Conservation (phyloP, 2,329 filamentous ascomycete species). For the Hypoxylon sp. region DNA sequence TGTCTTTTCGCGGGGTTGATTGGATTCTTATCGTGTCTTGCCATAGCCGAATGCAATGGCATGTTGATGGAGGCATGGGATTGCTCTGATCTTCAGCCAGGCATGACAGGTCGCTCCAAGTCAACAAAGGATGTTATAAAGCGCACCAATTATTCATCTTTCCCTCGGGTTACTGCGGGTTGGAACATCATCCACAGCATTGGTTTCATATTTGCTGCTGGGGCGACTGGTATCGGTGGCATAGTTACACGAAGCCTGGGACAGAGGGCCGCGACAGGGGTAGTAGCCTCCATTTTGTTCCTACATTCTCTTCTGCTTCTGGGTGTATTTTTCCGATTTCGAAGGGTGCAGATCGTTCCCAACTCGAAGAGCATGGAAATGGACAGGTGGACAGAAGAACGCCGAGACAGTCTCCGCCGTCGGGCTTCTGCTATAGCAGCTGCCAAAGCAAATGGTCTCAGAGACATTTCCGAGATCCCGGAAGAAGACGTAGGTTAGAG, state of each 20-base stretch:
- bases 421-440: slow-evolving; percentile 52
- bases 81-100: slow-evolving; percentile 79
- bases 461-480: slow-evolving; percentile 49
- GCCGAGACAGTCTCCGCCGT: slow-evolving; percentile 58
- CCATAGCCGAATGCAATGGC: slow-evolving; percentile 78
- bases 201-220: slow-evolving; percentile 74
- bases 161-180: slow-evolving; percentile 75
- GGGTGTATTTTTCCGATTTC: slow-evolving; percentile 69
- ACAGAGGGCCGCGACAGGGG: slow-evolving; percentile 72
- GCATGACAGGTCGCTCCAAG: slow-evolving; percentile 67
- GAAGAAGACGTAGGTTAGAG: slow-evolving; percentile 70
- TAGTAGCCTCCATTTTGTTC: slow-evolving; percentile 73
- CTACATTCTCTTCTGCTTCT: slow-evolving; percentile 70
- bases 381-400: slow-evolving; percentile 59
- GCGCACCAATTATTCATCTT: slow-evolving; percentile 77
- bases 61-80: slow-evolving; percentile 85
- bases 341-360: slow-evolving; percentile 73
- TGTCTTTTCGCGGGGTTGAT: slow-evolving; percentile 71
- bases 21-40: slow-evolving; percentile 76
- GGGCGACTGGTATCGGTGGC: slow-evolving; percentile 74
- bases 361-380: slow-evolving; percentile 64
- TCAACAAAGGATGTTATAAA: slow-evolving; percentile 53
- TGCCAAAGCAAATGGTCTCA: slow-evolving; percentile 42
- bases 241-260: slow-evolving; percentile 70
- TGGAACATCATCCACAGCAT: slow-evolving; percentile 75